Evolutionary conservation across 768 basidiomycete species (phyloP).

Genomic region (Mycena epipterygia): DNA sequence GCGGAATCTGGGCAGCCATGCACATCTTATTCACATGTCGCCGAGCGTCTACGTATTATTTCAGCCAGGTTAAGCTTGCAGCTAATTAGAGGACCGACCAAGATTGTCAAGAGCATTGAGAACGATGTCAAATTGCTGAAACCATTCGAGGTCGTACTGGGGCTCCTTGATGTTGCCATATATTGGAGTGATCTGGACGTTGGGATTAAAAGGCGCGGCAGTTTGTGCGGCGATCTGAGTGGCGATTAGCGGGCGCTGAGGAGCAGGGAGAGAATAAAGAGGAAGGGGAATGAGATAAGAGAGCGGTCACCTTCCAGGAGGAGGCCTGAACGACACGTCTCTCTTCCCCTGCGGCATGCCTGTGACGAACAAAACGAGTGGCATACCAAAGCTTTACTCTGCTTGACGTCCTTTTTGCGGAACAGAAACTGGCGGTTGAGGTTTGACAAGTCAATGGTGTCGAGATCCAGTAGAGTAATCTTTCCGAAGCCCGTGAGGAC

Average conservation of each 20-base stretch:
- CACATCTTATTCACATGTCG: conserved; percentile 99
- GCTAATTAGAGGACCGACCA: conserved; percentile 63
- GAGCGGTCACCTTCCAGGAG: not conserved
- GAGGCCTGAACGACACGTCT: not conserved
- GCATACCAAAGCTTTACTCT: conserved; percentile 91
- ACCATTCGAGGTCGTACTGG: conserved; percentile 92
- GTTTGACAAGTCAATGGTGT: conserved; percentile 98
- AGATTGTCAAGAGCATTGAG: conserved; percentile 97
- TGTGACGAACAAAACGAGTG: not conserved
- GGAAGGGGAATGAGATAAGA: not conserved
- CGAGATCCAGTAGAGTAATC: conserved; percentile 94
- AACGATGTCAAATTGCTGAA: conserved; percentile 90
- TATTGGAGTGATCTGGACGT: conserved; percentile 88
- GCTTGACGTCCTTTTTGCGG: conserved; percentile 96
- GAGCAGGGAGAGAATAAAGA: not conserved
- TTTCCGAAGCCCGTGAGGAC: conserved; percentile 93
- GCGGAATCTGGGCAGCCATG: conserved; percentile 89
- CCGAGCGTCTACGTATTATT: conserved; percentile 76
- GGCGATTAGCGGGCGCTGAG: conserved; percentile 15
- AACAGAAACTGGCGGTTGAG: conserved; percentile 98
- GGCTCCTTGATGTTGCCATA: conserved; percentile 97
- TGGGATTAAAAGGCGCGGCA: conserved; percentile 88
- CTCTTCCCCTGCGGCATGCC: not conserved
- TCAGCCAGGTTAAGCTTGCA: not conserved
- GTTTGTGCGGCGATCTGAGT: conserved; percentile 85